Base-by-base conservation (phyloP, 169 alveolate species). In the Theileria luwenshuni region DNA sequence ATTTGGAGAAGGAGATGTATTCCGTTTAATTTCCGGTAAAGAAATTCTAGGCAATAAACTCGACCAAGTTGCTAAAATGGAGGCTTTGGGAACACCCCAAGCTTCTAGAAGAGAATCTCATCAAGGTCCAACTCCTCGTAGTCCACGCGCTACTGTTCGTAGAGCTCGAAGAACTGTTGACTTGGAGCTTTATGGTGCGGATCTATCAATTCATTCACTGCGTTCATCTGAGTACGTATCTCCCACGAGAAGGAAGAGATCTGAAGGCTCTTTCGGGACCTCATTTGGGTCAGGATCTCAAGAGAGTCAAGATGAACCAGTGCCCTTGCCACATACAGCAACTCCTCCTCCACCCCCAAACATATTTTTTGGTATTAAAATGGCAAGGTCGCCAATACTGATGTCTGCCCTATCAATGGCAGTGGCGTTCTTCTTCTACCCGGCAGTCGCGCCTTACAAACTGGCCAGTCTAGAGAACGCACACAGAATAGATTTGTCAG, bases 391-490 rank as follows among this genome's bases (percentile, higher is more conserved):
- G 21, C 76, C 76, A 10, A 35, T 68, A 25, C 47, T 68, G 38
- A 68, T 71, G 80, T 23, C 59, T 15, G 72, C 47, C 10, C 25
- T 71, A 2, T 28, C 61, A 32, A 19, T 41, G 25, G 21, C 64
- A 2, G 21, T 71, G 23, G 47, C 13, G 23, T 60, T 60, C 30
- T 13, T 19, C 25, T 58, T 71, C 56, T 56, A 60, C 42, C 80
- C 80, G 23, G 86, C 76, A 43, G 56, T 71, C n/a, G 72, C 75
- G 25, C 80, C 80, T 13, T 71, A 60, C 21, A 41, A 71, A 54
- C 62, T 71, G 23, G 56, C 62, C 19, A 19, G 23, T 19, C 23
- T 47, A 30, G 77, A 61, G 23, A 27, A 23, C 1, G 80, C 68
- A 3, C 75, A 60, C 23, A 71, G 2, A 33, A 71, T 71, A 33